These are phyloP conservation scores for Picea abies DNA, from an alignment of 83 land plant species.

Conservation along the genomic window DNA sequence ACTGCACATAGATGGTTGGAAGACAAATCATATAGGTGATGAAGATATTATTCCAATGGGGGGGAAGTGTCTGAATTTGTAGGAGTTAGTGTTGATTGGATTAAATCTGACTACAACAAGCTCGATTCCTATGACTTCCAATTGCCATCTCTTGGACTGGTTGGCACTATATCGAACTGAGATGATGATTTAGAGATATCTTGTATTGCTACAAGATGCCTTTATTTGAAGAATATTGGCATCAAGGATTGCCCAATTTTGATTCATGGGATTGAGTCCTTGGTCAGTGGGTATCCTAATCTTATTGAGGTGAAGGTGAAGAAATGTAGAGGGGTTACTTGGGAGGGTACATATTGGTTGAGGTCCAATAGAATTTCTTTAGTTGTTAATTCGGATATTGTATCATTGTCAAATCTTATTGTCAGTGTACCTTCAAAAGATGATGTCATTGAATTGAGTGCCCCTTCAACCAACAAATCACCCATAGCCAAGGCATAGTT, in stretches of 20 bases:
- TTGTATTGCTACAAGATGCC: slow-evolving; percentile 65
- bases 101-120: slow-evolving; percentile 53
- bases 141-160: slow-evolving; percentile 55
- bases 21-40: slow-evolving; percentile 70
- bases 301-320: slow-evolving; percentile 82
- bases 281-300: slow-evolving; percentile 78
- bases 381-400: slow-evolving; percentile 55
- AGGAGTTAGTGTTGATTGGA: slow-evolving; percentile 76
- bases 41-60: slow-evolving; percentile 57
- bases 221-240: slow-evolving; percentile 75
- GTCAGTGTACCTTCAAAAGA: neutral
- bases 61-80: slow-evolving; percentile 5
- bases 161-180: slow-evolving; percentile 74
- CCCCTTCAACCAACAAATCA: neutral
- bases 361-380: slow-evolving; percentile 40
- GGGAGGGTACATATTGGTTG: slow-evolving; percentile 48
- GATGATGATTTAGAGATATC: slow-evolving; percentile 72
- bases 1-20: slow-evolving; percentile 82
- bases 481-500: neutral
- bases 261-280: slow-evolving; percentile 70
- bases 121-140: slow-evolving; percentile 36
- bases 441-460: neutral
- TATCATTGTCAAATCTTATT: neutral
- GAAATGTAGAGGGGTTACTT: slow-evolving; percentile 70
- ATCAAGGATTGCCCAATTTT: slow-evolving; percentile 83